Evolutionary conservation across 164 flowering plant genomes (phyloP), one percentile per base, ranked within the genome.

Genomic region (Vitis riparia): DNA sequence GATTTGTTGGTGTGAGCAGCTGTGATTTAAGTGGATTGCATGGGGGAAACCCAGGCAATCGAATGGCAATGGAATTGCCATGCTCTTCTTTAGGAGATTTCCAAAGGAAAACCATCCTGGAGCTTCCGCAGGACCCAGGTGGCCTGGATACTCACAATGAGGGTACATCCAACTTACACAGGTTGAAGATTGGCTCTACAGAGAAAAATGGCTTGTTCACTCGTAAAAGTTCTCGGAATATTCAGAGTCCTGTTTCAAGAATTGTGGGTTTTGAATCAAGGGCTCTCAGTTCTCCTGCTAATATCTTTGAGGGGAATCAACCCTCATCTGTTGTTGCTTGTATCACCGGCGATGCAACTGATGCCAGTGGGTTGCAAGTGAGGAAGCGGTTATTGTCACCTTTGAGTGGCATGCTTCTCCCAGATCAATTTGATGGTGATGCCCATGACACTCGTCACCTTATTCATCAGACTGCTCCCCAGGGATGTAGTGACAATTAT

Each of bases 331-430:
- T 65, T 73, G 55, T 37, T 17, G 70, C 51, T 69, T 76, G 37
- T 52, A 23, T 23, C 32, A 69, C 67, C 14, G 49, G 57, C 64
- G 60, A 73, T 72, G 68, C 75, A 61, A 65, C 65, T 51, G 90
- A 80, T 75, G n/a, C 72, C 13, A 75, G 69, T 66, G 88, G 84
- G 11, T 75, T 79, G 11, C 72, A 71, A 55, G 86, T 76, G 63
- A 82, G 89, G 80, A 90, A 89, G 82, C 82, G 91, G 15, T 48
- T 90, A 76, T 69, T 90, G 75, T 91, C 95, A 47, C 95, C 98
- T 74, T 77, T 88, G 69, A 90, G 74, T 76, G 73, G 77, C 49
- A 86, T 84, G 84, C 78, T 86, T 71, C 63, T 63, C 17, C 61
- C 79, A 7, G 72, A 81, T 68, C 71, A 81, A 55, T 86, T 84